phyloP scores from a whole-genome alignment of 768 basidiomycete genomes.

The Strobilomyces confusus region DNA sequence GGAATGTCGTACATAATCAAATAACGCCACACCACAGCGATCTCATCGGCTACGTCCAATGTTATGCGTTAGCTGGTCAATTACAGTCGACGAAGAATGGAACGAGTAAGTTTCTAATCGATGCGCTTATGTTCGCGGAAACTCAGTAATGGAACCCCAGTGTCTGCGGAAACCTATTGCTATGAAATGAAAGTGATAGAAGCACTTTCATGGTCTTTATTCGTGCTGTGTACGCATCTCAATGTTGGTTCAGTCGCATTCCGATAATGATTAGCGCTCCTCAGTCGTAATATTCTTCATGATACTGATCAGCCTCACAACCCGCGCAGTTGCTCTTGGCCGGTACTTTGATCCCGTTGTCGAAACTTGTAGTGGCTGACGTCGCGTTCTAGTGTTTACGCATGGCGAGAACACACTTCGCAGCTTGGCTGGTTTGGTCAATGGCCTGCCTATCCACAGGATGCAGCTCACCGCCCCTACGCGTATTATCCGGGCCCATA shows the following conservation, averaged over 20 bases:
- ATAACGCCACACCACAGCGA: constrained; percentile 43
- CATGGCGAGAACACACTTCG: constrained; percentile 35
- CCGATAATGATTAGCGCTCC: neutral
- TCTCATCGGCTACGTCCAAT: constrained; percentile 62
- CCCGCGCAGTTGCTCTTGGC: constrained; percentile 31
- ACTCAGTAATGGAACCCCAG: constrained; percentile 34
- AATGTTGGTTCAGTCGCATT: neutral
- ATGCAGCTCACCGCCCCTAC: constrained; percentile 19
- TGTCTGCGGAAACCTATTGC: constrained; percentile 54
- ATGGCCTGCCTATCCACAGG: constrained; percentile 51
- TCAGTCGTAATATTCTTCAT: constrained; percentile 47
- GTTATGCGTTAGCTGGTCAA: constrained; percentile 45
- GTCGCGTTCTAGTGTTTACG: constrained; percentile 18
- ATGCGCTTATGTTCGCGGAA: neutral
- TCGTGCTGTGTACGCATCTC: constrained; percentile 43
- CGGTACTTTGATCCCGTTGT: constrained; percentile 18
- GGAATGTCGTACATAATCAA: neutral
- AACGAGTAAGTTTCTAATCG: constrained; percentile 39
- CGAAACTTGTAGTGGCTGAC: neutral
- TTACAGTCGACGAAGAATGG: constrained; percentile 49
- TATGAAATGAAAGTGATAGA: constrained; percentile 79
- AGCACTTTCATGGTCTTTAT: constrained; percentile 75
- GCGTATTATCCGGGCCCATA: constrained; percentile 30
- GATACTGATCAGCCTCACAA: constrained; percentile 55
- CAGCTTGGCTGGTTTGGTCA: constrained; percentile 80